Conservation (phyloP, 2,329 filamentous ascomycete species). For the Orbilia blumenaviensis region DNA sequence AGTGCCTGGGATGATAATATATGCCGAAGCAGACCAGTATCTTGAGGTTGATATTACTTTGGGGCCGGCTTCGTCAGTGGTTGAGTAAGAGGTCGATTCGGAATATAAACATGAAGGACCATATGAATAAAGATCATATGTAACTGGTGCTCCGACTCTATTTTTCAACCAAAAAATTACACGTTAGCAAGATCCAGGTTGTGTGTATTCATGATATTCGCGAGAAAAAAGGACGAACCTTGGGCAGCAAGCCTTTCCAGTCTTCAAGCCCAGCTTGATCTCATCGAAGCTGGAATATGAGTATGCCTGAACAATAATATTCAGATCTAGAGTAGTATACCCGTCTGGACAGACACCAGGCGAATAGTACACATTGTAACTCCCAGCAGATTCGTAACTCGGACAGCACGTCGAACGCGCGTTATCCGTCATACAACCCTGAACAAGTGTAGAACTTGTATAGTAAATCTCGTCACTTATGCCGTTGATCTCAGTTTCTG, state of each 20-base stretch:
- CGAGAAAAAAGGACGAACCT: background rate
- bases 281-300: constrained; percentile 5
- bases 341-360: constrained; percentile 19
- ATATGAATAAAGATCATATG: constrained; percentile 12
- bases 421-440: constrained; percentile 14
- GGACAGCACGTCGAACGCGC: constrained; percentile 15
- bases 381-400: constrained; percentile 13
- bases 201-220: background rate
- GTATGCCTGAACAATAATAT: constrained; percentile 16
- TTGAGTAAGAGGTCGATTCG: constrained; percentile 1
- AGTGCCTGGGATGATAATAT: constrained; percentile 16
- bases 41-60: constrained; percentile 15
- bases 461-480: constrained; percentile 18
- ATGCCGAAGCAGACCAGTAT: constrained; percentile 7
- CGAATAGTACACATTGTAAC: constrained; percentile 14
- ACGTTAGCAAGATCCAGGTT: background rate
- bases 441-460: constrained; percentile 16
- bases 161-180: background rate
- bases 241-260: constrained; percentile 16
- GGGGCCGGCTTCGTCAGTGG: background rate
- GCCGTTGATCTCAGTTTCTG: constrained; percentile 12
- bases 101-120: constrained; percentile 17
- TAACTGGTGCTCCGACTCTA: constrained; percentile 3
- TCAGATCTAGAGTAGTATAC: constrained; percentile 10
- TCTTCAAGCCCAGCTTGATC: constrained; percentile 13